Base-by-base conservation (phyloP, 139 green algal species). In the Haematococcus lacustris region DNA sequence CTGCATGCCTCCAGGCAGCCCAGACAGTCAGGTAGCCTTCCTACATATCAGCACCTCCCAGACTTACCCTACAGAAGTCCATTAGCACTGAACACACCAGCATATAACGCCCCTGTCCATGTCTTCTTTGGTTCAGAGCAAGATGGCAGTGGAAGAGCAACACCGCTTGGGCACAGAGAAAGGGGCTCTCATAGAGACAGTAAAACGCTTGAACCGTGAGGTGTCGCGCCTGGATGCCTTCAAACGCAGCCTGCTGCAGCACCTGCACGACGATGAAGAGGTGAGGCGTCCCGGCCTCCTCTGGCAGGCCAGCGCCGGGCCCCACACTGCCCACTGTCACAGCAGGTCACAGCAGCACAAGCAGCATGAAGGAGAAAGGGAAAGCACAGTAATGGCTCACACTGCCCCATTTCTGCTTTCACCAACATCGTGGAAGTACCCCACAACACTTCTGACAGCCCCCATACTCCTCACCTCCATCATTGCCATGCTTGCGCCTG, bases 201-300 rank as follows among this genome's bases (percentile, higher is more conserved):
- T 94, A 0, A 89, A 91, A 68, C 85, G 86, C 66, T 77, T 94
- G 51, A 92, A 94, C 80, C 65, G 83, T n/a, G 88, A 94, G 62
- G 76, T 92, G 2, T 80, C 83, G 5, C 87, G 88, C 73, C 79
- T 94, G 51, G 87, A 93, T 65, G 76, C 77, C 35, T 93, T 94
- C 82, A 93, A 93, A 74, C 78, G 78, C 37, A 91, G 87, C 74
- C 71, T 94, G 60, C 68, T 94, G 65, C 82, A 92, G 68, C 83
- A 87, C 33, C 77, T 94, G 59, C 78, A 91, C 51, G 82, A 86
- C 40, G 84, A 91, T 5, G 74, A 87, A 2, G 85, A 70, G 64
- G 64, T 70, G 64, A 23, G 53, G 53, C n/a, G n/a, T n/a, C n/a
- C n/a, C n/a, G n/a, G n/a, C n/a, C n/a, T n/a, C n/a, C n/a, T n/a